Evolutionary conservation across 768 basidiomycete species (phyloP).

Genomic region (Sporobolomyces pararoseus): DNA sequence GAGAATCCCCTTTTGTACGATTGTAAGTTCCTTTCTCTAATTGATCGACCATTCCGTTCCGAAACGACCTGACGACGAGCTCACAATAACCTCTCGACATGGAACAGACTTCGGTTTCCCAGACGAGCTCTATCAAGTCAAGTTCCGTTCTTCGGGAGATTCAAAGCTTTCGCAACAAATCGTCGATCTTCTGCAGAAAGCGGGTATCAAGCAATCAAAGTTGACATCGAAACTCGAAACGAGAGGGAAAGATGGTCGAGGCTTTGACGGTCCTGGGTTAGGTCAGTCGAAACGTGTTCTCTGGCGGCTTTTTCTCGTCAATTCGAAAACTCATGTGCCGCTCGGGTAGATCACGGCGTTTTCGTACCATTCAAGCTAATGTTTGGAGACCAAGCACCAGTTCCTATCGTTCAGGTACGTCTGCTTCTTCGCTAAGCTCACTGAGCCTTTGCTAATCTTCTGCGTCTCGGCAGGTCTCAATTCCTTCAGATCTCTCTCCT

Average conservation of each 20-base stretch:
- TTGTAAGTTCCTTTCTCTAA: conserved; percentile 46
- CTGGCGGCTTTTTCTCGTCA: neutral
- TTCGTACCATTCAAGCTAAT: conserved; percentile 74
- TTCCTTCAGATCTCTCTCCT: conserved; percentile 61
- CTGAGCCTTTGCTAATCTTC: conserved; percentile 47
- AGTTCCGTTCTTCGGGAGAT: conserved; percentile 68
- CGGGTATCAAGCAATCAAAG: conserved; percentile 56
- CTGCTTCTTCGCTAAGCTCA: conserved; percentile 52
- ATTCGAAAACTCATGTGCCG: neutral
- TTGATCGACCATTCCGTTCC: neutral
- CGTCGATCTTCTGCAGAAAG: conserved; percentile 61
- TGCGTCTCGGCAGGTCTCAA: conserved; percentile 45
- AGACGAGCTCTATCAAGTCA: conserved; percentile 55
- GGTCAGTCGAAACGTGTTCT: conserved; percentile 6
- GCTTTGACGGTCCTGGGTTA: conserved; percentile 62
- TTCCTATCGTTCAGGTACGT: conserved; percentile 63
- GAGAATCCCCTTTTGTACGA: conserved; percentile 72
- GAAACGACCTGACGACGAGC: neutral
- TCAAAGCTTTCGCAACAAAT: conserved; percentile 58
- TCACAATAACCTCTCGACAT: neutral
- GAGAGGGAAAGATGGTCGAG: conserved; percentile 65
- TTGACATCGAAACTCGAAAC: conserved; percentile 56
- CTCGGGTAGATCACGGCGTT: conserved; percentile 62
- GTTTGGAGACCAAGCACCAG: conserved; percentile 56
- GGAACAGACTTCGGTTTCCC: conserved; percentile 60